Percentiles rank a stretch among this genome's conserved stretches.
phyloP scores from a whole-genome alignment of 2,329 filamentous ascomycete species.

The Colletotrichum abscissum region DNA sequence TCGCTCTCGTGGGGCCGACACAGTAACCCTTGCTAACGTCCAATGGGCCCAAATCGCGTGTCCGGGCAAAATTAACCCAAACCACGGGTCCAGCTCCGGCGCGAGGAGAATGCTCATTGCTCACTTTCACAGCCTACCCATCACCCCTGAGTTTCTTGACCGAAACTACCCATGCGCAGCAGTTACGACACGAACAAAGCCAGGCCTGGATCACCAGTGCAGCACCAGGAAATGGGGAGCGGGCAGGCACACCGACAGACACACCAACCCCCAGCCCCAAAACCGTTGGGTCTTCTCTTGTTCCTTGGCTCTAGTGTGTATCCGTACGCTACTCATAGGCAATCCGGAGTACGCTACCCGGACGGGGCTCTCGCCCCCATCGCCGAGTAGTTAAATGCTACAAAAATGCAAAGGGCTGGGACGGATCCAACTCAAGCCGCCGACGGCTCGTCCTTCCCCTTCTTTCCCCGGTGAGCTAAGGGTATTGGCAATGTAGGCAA shows the following conservation, averaged over 20 bases:
- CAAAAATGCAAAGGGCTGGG: background rate
- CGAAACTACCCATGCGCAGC: background rate
- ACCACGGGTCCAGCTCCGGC: slow-evolving; percentile 2
- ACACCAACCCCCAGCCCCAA: background rate
- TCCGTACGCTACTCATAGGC: background rate
- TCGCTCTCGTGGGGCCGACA: background rate
- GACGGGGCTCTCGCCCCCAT: background rate
- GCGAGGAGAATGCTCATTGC: background rate
- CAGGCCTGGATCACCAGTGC: background rate
- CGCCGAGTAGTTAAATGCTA: slow-evolving; percentile 2
- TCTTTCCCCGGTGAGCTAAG: slow-evolving; percentile 18
- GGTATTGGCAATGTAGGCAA: background rate
- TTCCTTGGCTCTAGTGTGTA: background rate
- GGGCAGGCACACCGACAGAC: background rate
- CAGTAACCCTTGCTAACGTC: background rate
- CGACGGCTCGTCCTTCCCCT: slow-evolving; percentile 13
- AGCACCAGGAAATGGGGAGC: background rate
- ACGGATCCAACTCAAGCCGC: slow-evolving; percentile 6
- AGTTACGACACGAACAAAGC: background rate
- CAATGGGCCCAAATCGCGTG: background rate
- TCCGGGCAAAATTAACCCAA: slow-evolving; percentile 20
- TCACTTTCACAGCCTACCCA: background rate
- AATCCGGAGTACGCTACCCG: background rate
- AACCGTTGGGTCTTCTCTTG: slow-evolving; percentile 5
- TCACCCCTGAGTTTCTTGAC: background rate